A percentile compares a stretch with the other conserved stretches of the same genome.
Evolutionary conservation across 352 stramenopile genomes (phyloP).

Genomic region (Hyaloperonospora brassicae): DNA sequence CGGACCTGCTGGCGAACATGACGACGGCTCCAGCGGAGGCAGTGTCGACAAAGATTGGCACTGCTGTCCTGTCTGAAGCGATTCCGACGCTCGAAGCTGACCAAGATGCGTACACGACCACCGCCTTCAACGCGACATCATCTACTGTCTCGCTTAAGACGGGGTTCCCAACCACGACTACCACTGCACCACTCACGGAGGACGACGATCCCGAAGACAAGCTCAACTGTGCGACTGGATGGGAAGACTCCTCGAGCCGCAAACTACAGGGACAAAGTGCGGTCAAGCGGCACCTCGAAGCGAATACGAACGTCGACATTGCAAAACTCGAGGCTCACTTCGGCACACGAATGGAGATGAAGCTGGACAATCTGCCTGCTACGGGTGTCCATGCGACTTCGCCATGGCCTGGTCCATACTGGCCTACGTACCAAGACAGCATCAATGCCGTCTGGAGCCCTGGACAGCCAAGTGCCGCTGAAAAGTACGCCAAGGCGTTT

Average conservation of each 20-base stretch:
- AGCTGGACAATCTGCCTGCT: slow-evolving; percentile 20
- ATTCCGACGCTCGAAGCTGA: slow-evolving; percentile 9
- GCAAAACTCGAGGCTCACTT: slow-evolving; percentile 24
- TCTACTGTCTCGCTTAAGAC: no score
- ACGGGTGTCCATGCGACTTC: slow-evolving; percentile 1
- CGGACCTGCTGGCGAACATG: slow-evolving; percentile 15
- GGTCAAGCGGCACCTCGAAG: slow-evolving; percentile 19
- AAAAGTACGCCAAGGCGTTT: slow-evolving; percentile 49
- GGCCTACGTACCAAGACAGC: slow-evolving; percentile 52
- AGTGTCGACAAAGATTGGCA: slow-evolving; percentile 22
- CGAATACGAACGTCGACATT: slow-evolving; percentile 21
- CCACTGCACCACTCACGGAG: no score
- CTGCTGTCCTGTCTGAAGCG: slow-evolving; percentile 7
- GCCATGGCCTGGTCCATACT: slow-evolving; percentile 52
- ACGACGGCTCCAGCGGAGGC: slow-evolving; percentile 14
- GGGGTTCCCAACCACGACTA: no score
- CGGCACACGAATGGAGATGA: slow-evolving; percentile 21
- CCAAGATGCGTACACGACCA: not conserved
- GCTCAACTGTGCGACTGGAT: slow-evolving; percentile 21
- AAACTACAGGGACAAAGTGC: slow-evolving; percentile 3
- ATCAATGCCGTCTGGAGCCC: slow-evolving; percentile 43
- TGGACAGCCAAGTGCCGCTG: slow-evolving; percentile 22
- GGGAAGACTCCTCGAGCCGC: slow-evolving; percentile 16
- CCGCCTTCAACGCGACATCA: not conserved
- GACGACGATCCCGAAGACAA: not conserved